Base-by-base conservation (phyloP, 192 early-diverging fungal genomes). In the Umbelopsis ramanniana region DNA sequence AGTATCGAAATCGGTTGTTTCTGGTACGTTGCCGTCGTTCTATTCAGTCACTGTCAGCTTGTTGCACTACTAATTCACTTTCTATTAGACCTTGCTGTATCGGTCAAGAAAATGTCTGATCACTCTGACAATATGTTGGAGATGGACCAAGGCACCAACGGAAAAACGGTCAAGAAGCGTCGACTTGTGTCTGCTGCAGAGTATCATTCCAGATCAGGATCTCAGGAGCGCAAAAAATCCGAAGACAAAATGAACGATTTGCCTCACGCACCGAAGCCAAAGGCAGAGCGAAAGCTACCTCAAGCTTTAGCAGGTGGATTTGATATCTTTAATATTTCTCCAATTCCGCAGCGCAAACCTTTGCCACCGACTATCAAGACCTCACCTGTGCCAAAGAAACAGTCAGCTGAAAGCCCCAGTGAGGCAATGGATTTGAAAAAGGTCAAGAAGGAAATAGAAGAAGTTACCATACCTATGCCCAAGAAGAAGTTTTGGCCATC, bases 381-480 rank as follows among this genome's bases (percentile, higher is more conserved):
- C 23, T 37, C 57, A 17, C 26, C 29, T 38, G 33, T 63, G 15
- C 19, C n/a, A 50, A 50, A 50, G 15, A 21, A 50, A 6, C n/a
- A 21, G 17, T 50, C 17, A 2, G 15, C 2, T 50, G 48, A 50
- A n/a, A 6, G 19, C 47, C 76, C 12, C 78, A 80, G 37, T 21
- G 48, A 50, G 19, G 48, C 48, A 1, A 50, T 50, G 48, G 71
- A 74, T 21, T 71, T 78, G 38, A 54, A 76, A 12, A 81, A 76
- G 10, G 55, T 73, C n/a, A 79, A 83, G 52, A 72, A 82, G 37
- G 71, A 76, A 48, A 69, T 67, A 26, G 76, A 83, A 21, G 76
- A 80, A 37, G 21, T 74, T 22, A 63, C 73, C 0, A 72, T 76
- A 29, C 72, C 74, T 23, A 22, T 50, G 50, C 15, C 69, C 21